Conservation (phyloP, 2,329 filamentous ascomycete species). For the Keithomyces neogunnii region DNA sequence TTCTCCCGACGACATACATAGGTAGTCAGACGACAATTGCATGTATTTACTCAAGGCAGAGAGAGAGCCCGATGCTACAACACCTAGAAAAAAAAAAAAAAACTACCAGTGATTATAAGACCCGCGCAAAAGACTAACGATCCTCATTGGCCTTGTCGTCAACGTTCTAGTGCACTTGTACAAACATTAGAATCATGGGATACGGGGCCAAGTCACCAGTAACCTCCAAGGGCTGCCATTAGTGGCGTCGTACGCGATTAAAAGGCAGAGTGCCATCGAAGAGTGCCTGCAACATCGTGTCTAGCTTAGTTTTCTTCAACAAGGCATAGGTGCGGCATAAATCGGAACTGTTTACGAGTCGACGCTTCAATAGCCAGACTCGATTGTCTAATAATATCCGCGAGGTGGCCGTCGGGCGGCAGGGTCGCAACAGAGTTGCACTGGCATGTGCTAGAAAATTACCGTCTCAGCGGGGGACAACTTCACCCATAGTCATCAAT, state of each 20-base stretch:
- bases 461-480: neutral
- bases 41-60: neutral
- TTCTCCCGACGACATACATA: no score
- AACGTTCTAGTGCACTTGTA: slow-evolving; percentile 1
- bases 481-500: slow-evolving; percentile 2
- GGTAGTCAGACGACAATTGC: neutral
- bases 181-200: slow-evolving; percentile 1
- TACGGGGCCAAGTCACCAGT: slow-evolving; percentile 2
- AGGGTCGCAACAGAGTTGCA: neutral
- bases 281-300: slow-evolving; percentile 7
- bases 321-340: slow-evolving; percentile 4
- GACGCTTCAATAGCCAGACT: neutral
- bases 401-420: neutral
- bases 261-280: neutral
- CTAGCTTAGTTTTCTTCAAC: slow-evolving; percentile 10
- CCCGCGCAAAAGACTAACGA: neutral
- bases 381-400: no score
- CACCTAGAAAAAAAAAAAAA: neutral
- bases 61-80: neutral
- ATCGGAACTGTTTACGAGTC: neutral
- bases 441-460: neutral
- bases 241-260: slow-evolving; percentile 1
- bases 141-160: slow-evolving; percentile 2
- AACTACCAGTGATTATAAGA: neutral
- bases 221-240: slow-evolving; percentile 2